Conservation (phyloP, 2,329 filamentous ascomycete genomes). For the Fusarium beomiforme region DNA sequence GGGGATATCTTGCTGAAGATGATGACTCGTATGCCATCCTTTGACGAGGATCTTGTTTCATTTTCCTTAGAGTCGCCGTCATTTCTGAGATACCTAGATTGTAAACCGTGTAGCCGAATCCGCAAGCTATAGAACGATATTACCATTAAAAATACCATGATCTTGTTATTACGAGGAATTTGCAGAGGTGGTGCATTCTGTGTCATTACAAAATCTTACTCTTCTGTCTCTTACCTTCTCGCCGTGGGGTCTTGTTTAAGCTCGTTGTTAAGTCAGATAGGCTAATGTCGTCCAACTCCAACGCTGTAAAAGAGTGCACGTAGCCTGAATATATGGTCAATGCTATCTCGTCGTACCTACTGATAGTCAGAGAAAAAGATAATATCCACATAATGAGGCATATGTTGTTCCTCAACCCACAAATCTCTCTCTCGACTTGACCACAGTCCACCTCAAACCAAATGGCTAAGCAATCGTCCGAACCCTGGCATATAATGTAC, state of each 20-base stretch:
- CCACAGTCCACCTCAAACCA: neutral
- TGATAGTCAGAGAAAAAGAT: neutral
- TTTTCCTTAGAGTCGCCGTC: neutral
- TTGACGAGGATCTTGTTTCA: no score
- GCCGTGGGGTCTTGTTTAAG: neutral
- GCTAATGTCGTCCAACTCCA: neutral
- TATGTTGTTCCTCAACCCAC: constrained; percentile 3
- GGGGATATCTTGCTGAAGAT: neutral
- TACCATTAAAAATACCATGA: neutral
- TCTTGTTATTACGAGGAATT: neutral
- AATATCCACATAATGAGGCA: neutral
- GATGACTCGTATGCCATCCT: neutral
- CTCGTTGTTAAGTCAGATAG: neutral
- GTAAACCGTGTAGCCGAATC: neutral
- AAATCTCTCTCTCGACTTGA: neutral
- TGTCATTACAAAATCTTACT: neutral
- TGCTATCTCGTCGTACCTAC: neutral
- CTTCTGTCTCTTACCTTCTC: neutral
- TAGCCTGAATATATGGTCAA: neutral
- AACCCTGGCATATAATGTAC: constrained; percentile 13
- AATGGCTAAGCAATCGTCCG: constrained; percentile 3
- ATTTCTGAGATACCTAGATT: neutral
- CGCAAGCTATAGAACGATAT: neutral
- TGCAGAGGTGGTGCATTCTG: neutral
- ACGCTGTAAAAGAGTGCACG: neutral